These are phyloP conservation scores for Pilasporangium apinafurcum DNA, from an alignment of 352 stramenopile genomes.

Conservation along the genomic window DNA sequence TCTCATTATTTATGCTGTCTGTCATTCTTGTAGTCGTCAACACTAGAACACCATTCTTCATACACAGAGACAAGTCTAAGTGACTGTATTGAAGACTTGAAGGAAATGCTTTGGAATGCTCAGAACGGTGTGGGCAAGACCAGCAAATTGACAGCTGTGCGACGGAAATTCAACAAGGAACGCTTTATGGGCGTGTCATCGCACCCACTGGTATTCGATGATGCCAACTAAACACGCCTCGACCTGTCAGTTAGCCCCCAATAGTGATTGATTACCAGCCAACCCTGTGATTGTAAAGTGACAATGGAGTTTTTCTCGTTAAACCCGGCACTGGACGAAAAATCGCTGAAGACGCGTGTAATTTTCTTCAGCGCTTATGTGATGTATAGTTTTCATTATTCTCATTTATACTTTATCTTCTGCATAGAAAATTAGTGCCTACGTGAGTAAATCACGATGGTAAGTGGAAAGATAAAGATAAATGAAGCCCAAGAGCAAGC, in stretches of 20 bases:
- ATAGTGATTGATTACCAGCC: conserved; percentile 7
- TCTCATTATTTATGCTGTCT: conserved; percentile 8
- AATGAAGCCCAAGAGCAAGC: too few species aligned
- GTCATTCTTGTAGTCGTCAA: conserved; percentile 35
- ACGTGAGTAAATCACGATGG: neutral
- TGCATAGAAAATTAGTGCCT: conserved; percentile 2
- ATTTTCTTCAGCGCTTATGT: too few species aligned
- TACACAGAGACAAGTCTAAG: conserved; percentile 58
- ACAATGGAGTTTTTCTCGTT: too few species aligned
- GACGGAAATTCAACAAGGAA: conserved; percentile 84
- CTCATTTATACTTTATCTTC: neutral
- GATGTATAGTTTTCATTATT: conserved; percentile 7
- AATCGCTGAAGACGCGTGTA: too few species aligned
- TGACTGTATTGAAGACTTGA: conserved; percentile 66
- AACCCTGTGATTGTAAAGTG: conserved; percentile 13
- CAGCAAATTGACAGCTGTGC: conserved; percentile 74
- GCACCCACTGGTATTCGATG: conserved; percentile 46
- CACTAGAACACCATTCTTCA: conserved; percentile 68
- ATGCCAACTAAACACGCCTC: conserved; percentile 19
- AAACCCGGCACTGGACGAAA: too few species aligned
- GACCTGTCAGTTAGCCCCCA: neutral
- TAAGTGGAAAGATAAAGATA: neutral
- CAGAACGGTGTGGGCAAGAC: conserved; percentile 60
- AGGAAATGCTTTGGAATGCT: conserved; percentile 77
- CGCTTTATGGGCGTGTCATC: conserved; percentile 69